A percentile compares a stretch with the other conserved stretches of the same genome.
These are phyloP conservation scores for Colletotrichum camelliae DNA, from an alignment of 2,329 filamentous ascomycete species.

Conservation along the genomic window DNA sequence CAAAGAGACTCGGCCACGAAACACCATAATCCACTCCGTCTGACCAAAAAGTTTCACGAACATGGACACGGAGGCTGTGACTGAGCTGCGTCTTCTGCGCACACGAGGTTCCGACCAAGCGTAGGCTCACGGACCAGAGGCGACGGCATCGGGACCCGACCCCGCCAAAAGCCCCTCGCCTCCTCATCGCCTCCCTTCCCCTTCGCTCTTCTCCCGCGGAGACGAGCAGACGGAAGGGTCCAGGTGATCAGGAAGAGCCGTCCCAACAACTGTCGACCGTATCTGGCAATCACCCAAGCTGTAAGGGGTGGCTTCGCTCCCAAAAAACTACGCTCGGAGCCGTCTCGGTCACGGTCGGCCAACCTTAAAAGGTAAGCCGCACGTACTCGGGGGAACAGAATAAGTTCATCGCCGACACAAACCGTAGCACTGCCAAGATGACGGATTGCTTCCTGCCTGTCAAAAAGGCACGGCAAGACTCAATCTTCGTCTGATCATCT, in stretches of 20 bases:
- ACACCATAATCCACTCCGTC: conserved; percentile 1
- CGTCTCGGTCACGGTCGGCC: not conserved
- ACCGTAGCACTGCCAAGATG: not conserved
- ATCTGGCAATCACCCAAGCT: not conserved
- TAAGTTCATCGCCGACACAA: not conserved
- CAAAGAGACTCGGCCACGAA: not conserved
- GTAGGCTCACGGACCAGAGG: conserved; percentile 7
- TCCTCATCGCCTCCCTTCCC: not conserved
- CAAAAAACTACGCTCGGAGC: not conserved
- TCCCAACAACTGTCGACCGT: not conserved
- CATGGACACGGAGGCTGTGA: not conserved
- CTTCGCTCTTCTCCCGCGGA: not conserved
- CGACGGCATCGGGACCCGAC: not conserved
- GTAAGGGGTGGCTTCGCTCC: not conserved
- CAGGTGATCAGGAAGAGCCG: not conserved
- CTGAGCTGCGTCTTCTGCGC: not conserved
- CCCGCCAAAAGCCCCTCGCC: not conserved
- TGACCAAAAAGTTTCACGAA: conserved; percentile 6
- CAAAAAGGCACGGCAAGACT: not conserved
- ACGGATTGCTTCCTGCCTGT: not conserved
- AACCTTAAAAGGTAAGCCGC: not conserved
- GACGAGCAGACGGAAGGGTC: not conserved
- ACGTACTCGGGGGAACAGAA: not conserved
- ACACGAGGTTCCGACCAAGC: not conserved
- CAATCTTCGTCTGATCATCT: not conserved